Evolutionary conservation across 1,284 basidiomycete species (phyloP), one percentile per base, ranked within the genome.

Genomic region (Hortiboletus rubellus): DNA sequence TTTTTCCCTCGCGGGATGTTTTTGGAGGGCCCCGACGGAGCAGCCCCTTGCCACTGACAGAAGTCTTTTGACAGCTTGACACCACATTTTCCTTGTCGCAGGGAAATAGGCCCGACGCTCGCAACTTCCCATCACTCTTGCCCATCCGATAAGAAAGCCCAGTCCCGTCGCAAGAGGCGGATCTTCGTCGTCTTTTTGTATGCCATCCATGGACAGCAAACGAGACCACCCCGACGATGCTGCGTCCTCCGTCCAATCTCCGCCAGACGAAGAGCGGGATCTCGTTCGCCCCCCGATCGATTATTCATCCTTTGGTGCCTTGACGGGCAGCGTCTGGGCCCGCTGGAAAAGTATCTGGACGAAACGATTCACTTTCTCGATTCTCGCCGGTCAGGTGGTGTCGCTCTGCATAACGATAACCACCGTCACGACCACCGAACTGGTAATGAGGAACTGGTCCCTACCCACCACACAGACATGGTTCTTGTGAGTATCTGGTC

Each of bases 321-420:
- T 91, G 63, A 57, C 63, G 10, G 46, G 38, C 30, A 90, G 84
- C 62, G 66, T 85, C 44, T 78, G 75, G 63, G 72, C 71, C 18
- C 79, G 91, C 30, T 86, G 89, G 76, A 78, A 72, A 65, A 89
- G 88, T 63, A 63, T 93, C 3, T 92, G 87, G 86, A 92, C 90
- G 11, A 80, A 76, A 56, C 79, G 85, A 15, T 92, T 93, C 69
- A 69, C 82, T 12, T 75, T 89, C 42, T 82, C 85, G 14, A 69
- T 92, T 36, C 57, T 92, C 22, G 85, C 86, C 3, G 92, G 92
- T n/a, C 92, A 94, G 70, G 69, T 92, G 30, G 85, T 93, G 31
- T 91, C 89, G 49, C 69, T 94, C 52, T 93, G 91, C 70, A 93
- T 94, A 57, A 93, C 91, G 14, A 89, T 87, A 69, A 94, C 91